A percentile compares a stretch with the other conserved stretches of the same genome.
Conservation (phyloP, 78 protist species). For the Diacronema lutheri region DNA sequence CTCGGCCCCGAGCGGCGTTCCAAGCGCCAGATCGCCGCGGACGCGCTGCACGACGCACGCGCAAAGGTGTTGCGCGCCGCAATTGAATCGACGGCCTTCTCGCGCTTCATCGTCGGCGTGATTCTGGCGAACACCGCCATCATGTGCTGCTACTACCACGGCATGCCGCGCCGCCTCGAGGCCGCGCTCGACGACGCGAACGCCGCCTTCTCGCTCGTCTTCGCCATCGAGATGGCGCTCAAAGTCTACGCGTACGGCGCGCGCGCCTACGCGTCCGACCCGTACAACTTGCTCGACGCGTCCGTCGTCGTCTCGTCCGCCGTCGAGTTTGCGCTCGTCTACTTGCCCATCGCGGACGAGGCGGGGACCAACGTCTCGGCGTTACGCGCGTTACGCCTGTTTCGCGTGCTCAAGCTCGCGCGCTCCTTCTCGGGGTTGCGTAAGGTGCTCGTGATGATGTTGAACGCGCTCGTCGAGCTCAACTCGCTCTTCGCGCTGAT, state of each 20-base stretch:
- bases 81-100: neutral
- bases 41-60: no score
- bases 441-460: neutral
- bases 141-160: neutral
- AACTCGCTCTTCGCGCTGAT: slow-evolving; percentile 26
- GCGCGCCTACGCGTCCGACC: neutral
- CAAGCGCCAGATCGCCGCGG: no score
- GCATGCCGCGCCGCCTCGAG: neutral
- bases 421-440: slow-evolving; percentile 8
- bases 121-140: slow-evolving; percentile 6
- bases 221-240: slow-evolving; percentile 4
- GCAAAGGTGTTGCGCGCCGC: no score
- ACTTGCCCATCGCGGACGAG: neutral
- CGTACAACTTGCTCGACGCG: slow-evolving; percentile 23
- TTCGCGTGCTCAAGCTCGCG: slow-evolving; percentile 41
- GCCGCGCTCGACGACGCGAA: neutral
- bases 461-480: neutral
- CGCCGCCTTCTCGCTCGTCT: neutral
- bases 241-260: slow-evolving; percentile 24
- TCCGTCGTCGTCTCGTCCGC: neutral
- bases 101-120: neutral
- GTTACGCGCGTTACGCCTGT: slow-evolving; percentile 44
- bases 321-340: neutral
- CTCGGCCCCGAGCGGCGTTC: no score
- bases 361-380: neutral